phyloP scores from a whole-genome alignment of 2,329 filamentous ascomycete genomes.

The Trichoderma cornu-damae region DNA sequence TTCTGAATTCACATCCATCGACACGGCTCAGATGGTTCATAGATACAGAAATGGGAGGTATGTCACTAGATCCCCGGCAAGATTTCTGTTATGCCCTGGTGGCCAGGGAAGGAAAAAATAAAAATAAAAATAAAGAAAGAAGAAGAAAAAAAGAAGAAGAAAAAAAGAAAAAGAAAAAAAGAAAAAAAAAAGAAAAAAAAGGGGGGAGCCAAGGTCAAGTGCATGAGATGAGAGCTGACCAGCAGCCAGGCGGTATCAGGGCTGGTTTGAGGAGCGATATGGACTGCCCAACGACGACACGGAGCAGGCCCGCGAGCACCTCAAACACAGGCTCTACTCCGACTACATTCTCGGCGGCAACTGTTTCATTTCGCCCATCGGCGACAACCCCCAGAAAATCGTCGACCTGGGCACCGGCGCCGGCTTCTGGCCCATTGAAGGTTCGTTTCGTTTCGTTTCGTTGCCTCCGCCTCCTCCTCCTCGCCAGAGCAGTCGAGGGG shows the following conservation, averaged over 20 bases:
- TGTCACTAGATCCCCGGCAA: neutral
- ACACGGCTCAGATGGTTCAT: slow-evolving; percentile 31
- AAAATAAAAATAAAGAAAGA: neutral
- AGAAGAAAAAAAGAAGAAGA: neutral
- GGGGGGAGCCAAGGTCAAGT: neutral
- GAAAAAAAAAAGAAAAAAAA: neutral
- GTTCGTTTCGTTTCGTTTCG: slow-evolving; percentile 34
- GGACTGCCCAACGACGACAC: slow-evolving; percentile 50
- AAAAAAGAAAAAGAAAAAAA: neutral
- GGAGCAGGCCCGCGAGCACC: slow-evolving; percentile 45
- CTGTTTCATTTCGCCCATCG: slow-evolving; percentile 42
- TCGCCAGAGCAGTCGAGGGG: neutral
- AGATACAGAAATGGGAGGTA: slow-evolving; percentile 37
- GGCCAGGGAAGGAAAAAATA: neutral
- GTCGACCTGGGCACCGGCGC: slow-evolving; percentile 48
- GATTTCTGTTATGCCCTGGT: neutral
- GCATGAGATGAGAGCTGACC: neutral
- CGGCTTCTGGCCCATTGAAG: slow-evolving; percentile 53
- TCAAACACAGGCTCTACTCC: slow-evolving; percentile 45
- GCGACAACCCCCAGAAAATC: slow-evolving; percentile 43
- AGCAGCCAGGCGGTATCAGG: slow-evolving; percentile 43
- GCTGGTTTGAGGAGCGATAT: slow-evolving; percentile 43
- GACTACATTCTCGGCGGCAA: slow-evolving; percentile 43
- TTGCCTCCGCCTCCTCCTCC: too few species aligned
- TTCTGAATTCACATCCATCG: slow-evolving; percentile 40